A percentile compares a stretch with the other conserved stretches of the same genome.
Conservation (phyloP, 352 stramenopile species). For the Sclerospora graminicola region DNA sequence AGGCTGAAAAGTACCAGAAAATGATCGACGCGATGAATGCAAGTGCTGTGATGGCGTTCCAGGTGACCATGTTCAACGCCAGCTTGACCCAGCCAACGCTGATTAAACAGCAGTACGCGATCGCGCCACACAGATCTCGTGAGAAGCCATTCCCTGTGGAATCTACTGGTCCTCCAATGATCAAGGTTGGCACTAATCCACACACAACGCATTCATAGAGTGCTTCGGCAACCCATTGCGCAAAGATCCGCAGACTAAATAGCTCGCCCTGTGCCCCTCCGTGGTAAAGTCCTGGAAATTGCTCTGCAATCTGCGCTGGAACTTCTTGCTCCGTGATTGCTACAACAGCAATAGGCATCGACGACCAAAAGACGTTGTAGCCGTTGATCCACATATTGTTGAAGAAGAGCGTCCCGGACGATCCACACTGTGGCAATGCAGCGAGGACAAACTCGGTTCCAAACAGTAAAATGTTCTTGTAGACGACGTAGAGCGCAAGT, state of each 20-base stretch:
- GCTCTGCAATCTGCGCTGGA: slow-evolving; percentile 47
- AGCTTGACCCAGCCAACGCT: slow-evolving; percentile 74
- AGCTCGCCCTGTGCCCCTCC: slow-evolving; percentile 68
- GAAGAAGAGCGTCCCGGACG: slow-evolving; percentile 73
- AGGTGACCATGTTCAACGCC: slow-evolving; percentile 74
- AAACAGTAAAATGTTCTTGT: slow-evolving; percentile 92
- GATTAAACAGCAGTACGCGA: slow-evolving; percentile 76
- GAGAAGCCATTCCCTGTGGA: slow-evolving; percentile 55
- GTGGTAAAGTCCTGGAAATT: slow-evolving; percentile 77
- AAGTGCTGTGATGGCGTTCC: slow-evolving; percentile 51
- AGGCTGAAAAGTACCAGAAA: slow-evolving; percentile 68
- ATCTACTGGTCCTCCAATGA: slow-evolving; percentile 45
- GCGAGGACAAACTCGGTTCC: slow-evolving; percentile 83
- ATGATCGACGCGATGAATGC: slow-evolving; percentile 49
- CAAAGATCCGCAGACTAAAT: slow-evolving; percentile 73
- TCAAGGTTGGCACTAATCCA: slow-evolving; percentile 48
- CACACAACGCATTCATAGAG: slow-evolving; percentile 72
- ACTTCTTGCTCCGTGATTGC: slow-evolving; percentile 80
- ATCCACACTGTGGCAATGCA: slow-evolving; percentile 45
- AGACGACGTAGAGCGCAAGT: slow-evolving; percentile 92
- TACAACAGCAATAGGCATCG: slow-evolving; percentile 85
- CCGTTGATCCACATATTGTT: slow-evolving; percentile 90
- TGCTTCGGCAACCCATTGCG: slow-evolving; percentile 70
- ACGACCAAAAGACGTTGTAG: slow-evolving; percentile 96
- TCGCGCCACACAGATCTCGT: slow-evolving; percentile 51